phyloP scores from a whole-genome alignment of 352 stramenopile genomes.

The Globisporangium polare region DNA sequence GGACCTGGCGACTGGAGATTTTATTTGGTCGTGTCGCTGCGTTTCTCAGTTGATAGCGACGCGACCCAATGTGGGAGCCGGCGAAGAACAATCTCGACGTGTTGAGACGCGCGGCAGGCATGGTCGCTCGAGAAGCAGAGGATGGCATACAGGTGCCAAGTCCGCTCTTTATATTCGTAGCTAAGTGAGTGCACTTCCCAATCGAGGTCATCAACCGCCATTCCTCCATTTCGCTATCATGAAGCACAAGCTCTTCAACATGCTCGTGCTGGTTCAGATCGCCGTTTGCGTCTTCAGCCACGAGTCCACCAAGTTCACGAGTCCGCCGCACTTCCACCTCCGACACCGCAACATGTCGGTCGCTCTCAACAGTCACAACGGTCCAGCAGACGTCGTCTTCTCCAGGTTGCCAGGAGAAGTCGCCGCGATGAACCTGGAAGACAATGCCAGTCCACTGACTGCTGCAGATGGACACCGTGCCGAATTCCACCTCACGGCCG shows the following conservation, averaged over 20 bases:
- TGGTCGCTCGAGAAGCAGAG: too few species aligned
- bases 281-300: background rate
- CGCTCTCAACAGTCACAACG: background rate
- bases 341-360: background rate
- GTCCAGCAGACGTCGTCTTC: background rate
- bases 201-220: background rate
- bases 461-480: too few species aligned
- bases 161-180: too few species aligned
- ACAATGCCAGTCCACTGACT: background rate
- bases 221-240: background rate
- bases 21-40: background rate
- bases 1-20: background rate
- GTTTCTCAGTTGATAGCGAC: background rate
- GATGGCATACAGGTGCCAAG: too few species aligned
- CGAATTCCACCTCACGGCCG: background rate
- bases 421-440: background rate
- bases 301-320: background rate
- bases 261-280: background rate
- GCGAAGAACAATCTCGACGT: background rate
- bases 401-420: background rate
- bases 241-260: background rate
- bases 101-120: too few species aligned
- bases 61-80: background rate
- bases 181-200: too few species aligned
- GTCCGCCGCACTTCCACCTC: background rate